phyloP scores from a whole-genome alignment of 2,329 filamentous ascomycete species.

The Colletotrichum godetiae region DNA sequence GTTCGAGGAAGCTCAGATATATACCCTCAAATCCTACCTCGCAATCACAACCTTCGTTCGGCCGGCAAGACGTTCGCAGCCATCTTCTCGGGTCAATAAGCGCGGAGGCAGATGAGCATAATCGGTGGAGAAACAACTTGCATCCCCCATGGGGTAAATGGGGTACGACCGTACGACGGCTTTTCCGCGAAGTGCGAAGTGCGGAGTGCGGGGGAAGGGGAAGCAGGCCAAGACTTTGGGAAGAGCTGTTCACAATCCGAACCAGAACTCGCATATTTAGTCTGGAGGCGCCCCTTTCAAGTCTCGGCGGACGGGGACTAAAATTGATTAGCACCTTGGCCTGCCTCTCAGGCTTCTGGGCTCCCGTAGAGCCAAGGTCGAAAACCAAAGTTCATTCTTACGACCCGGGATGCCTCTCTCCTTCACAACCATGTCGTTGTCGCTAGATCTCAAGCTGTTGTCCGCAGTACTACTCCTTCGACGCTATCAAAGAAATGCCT shows the following conservation, averaged over 20 bases:
- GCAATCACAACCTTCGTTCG: not conserved
- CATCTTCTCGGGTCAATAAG: slow-evolving; percentile 6
- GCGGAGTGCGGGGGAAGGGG: slow-evolving; percentile 31
- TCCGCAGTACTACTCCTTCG: too few species aligned
- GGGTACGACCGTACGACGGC: slow-evolving; percentile 18
- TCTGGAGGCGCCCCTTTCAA: not conserved
- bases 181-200: slow-evolving; percentile 22
- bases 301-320: slow-evolving; percentile 3
- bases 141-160: slow-evolving; percentile 31
- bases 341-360: not conserved
- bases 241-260: slow-evolving; percentile 5
- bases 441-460: too few species aligned
- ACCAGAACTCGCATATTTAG: slow-evolving; percentile 10
- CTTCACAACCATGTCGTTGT: not conserved
- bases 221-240: slow-evolving; percentile 9
- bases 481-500: too few species aligned
- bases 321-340: not conserved
- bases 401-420: not conserved
- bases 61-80: slow-evolving; percentile 5
- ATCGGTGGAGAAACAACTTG: slow-evolving; percentile 20
- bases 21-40: not conserved
- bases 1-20: not conserved
- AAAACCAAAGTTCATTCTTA: not conserved
- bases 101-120: slow-evolving; percentile 18
- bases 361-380: not conserved